Base-by-base conservation (phyloP, 371 early-diverging fungal species). In the Spraguea lophii region DNA sequence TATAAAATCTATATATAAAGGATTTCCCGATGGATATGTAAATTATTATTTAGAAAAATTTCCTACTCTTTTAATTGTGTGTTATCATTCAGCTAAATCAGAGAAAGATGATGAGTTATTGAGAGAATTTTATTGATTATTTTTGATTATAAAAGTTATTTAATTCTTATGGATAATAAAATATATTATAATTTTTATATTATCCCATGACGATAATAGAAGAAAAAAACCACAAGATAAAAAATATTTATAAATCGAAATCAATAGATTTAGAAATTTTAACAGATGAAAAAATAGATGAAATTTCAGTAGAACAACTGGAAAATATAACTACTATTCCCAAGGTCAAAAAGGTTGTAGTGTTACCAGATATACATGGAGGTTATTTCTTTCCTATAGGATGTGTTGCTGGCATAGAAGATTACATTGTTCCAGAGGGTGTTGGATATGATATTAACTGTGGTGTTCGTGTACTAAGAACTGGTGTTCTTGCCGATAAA, bases 381-480 rank as follows among this genome's bases (percentile, higher is more conserved):
- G 72, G 72, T 16, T 67, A 64, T 48, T 54, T 17, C 10, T 66
- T 68, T 58, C 68, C 72, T 6, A 61, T 72, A 2, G 72, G 72
- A 10, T 54, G 56, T 20, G 61, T 58, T 10, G 52, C 59, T n/a
- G 54, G 42, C 12, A 50, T 62, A 22, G 64, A 63, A 42, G 23
- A 57, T n/a, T 20, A 27, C 23, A 49, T 72, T 19, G 21, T 40
- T 17, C 70, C 70, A 3, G 55, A 52, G 3, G 66, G 63, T 24
- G 56, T 72, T 26, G 72, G 72, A 13, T 54, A 34, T 40, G 72
- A 72, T 53, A 68, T 72, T 21, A 70, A 70, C 50, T 72, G 72
- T 57, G 72, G 72, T 0, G 72, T 72, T 20, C 16, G 70, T 39
- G 24, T 42, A n/a, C 23, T 67, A 38, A 43, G 30, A 35, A 57